Evolutionary conservation across 805 yeast species (phyloP).

Genomic region (Wickerhamiella hasegawae): DNA sequence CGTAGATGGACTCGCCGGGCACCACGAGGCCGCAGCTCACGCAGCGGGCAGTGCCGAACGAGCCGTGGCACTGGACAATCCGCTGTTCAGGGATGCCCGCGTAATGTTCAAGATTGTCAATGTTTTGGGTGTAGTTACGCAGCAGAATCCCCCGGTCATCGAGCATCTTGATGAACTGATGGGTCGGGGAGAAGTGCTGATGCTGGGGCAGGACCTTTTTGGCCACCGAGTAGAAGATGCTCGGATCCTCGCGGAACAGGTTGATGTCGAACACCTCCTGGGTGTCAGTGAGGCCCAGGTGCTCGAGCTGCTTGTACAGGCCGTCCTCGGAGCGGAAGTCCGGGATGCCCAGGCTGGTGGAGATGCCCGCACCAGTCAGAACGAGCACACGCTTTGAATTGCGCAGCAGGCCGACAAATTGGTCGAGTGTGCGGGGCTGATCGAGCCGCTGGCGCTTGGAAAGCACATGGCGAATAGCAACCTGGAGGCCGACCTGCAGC

Average conservation of each 20-base stretch:
- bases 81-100: conserved; percentile 57
- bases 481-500: conserved; percentile 15
- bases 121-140: conserved; percentile 81
- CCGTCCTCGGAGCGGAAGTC: conserved; percentile 87
- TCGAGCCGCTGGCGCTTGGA: conserved; percentile 12
- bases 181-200: conserved; percentile 49
- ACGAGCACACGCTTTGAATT: conserved; percentile 49
- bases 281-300: conserved; percentile 65
- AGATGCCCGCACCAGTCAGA: conserved; percentile 85
- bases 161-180: conserved; percentile 56
- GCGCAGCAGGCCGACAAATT: conserved; percentile 37
- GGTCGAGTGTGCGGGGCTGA: conserved; percentile 32
- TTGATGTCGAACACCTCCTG: conserved; percentile 74
- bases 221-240: conserved; percentile 74
- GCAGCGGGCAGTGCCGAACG: conserved; percentile 79
- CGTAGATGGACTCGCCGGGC: conserved; percentile 49
- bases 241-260: conserved; percentile 60
- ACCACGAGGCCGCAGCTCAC: conserved; percentile 53
- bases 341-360: conserved; percentile 80
- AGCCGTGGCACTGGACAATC: conserved; percentile 82
- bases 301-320: conserved; percentile 51
- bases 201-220: conserved; percentile 64
- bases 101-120: conserved; percentile 70
- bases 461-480: conserved; percentile 11
- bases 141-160: conserved; percentile 64